phyloP scores from a whole-genome alignment of 805 yeast genomes.

The Zygoascus biomembranicola region DNA sequence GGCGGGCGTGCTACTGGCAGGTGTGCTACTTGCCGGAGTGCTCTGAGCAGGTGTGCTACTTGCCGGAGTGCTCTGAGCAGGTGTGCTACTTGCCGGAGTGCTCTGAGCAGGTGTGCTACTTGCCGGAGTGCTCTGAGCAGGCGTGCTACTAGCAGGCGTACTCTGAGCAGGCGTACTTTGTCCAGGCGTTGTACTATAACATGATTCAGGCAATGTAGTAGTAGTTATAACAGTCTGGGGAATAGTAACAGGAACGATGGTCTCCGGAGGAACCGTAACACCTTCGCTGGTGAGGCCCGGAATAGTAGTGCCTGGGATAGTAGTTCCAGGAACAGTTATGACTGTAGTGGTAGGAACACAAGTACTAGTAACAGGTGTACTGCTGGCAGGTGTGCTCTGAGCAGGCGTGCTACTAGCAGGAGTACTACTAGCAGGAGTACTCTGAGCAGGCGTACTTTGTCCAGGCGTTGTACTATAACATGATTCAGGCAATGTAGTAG shows the following conservation, averaged over 20 bases:
- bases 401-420: conserved; percentile 8
- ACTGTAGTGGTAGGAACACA: conserved; percentile 11
- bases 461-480: neutral
- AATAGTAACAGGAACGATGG: neutral
- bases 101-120: conserved; percentile 8
- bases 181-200: neutral
- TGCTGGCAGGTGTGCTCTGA: conserved; percentile 10
- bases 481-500: neutral
- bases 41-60: conserved; percentile 4
- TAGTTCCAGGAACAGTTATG: conserved; percentile 9
- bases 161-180: conserved; percentile 11
- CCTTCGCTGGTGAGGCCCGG: neutral
- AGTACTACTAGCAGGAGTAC: conserved; percentile 12
- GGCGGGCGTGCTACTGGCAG: conserved; percentile 8
- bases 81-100: conserved; percentile 3
- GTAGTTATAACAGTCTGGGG: neutral
- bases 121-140: conserved; percentile 14
- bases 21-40: conserved; percentile 10
- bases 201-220: neutral
- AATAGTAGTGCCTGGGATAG: conserved; percentile 4
- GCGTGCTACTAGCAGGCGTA: neutral
- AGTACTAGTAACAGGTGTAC: conserved; percentile 8
- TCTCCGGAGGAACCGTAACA: conserved; percentile 1
- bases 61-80: neutral
- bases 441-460: conserved; percentile 7